A percentile compares a stretch with the other conserved stretches of the same genome.
These are phyloP conservation scores for Fusarium sp. DNA, from an alignment of 2,329 filamentous ascomycete genomes.

Conservation along the genomic window DNA sequence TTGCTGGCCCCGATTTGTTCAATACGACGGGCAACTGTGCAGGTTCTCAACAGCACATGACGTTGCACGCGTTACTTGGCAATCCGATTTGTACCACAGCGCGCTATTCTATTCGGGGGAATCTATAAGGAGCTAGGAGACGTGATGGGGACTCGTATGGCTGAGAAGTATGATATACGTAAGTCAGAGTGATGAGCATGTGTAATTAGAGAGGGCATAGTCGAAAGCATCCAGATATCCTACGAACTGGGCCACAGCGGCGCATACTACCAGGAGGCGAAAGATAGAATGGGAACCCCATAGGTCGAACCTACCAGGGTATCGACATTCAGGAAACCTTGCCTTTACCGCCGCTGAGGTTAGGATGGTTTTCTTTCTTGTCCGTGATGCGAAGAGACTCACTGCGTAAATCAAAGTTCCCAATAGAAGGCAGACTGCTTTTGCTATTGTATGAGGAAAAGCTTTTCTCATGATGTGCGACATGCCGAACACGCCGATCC, in stretches of 20 bases:
- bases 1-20: no score
- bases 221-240: slow-evolving; percentile 4
- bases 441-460: neutral
- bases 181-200: neutral
- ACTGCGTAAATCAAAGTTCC: neutral
- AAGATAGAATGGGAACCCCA: neutral
- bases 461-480: neutral
- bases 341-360: neutral
- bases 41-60: no score
- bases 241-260: neutral
- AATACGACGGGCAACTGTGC: no score
- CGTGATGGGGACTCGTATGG: no score
- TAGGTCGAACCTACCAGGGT: neutral
- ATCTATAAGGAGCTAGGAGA: no score
- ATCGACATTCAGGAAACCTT: neutral
- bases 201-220: neutral
- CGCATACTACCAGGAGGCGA: neutral
- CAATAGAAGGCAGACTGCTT: neutral
- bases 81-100: no score
- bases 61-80: no score
- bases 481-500: neutral
- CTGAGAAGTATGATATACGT: no score
- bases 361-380: neutral
- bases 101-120: no score
- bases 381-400: neutral